A percentile compares a stretch with the other conserved stretches of the same genome.
Conservation (phyloP, 2,329 filamentous ascomycete species). For the Hymenoscyphus salicellus region DNA sequence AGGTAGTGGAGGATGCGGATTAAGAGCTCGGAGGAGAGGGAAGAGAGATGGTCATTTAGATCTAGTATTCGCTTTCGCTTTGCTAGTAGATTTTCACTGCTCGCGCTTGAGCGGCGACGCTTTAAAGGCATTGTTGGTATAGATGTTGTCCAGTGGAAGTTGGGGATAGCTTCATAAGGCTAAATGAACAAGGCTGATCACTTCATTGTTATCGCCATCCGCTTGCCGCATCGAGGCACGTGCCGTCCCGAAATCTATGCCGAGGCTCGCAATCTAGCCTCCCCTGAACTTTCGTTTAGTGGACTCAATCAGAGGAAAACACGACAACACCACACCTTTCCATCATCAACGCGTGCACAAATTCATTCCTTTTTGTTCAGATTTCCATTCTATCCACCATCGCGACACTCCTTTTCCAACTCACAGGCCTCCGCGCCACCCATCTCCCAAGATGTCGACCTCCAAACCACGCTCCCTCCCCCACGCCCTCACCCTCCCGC, state of each 20-base stretch:
- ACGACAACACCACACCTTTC: slow-evolving; percentile 1
- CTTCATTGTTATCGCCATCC: slow-evolving; percentile 5
- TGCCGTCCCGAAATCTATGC: not conserved
- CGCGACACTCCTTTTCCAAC: not conserved
- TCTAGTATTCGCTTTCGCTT: slow-evolving; percentile 25
- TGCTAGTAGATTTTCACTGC: slow-evolving; percentile 7
- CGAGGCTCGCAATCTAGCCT: slow-evolving; percentile 6
- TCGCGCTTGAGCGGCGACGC: slow-evolving; percentile 27
- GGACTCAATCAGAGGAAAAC: not conserved
- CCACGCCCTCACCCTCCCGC: slow-evolving; percentile 55
- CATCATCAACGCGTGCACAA: not conserved
- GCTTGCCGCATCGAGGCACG: slow-evolving; percentile 4
- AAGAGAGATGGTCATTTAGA: slow-evolving; percentile 61
- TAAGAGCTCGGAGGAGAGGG: slow-evolving; percentile 81
- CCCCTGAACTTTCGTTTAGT: slow-evolving; percentile 1
- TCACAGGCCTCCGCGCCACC: slow-evolving; percentile 8
- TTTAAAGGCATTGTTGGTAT: slow-evolving; percentile 20
- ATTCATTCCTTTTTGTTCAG: not conserved
- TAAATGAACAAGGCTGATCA: not conserved
- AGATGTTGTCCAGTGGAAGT: not conserved
- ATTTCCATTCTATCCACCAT: not conserved
- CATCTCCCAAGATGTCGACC: slow-evolving; percentile 11
- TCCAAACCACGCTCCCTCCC: slow-evolving; percentile 33
- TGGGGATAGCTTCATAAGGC: not conserved
- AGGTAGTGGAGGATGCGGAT: slow-evolving; percentile 79